Conservation (phyloP, 2,329 filamentous ascomycete genomes). For the Nemania abortiva region DNA sequence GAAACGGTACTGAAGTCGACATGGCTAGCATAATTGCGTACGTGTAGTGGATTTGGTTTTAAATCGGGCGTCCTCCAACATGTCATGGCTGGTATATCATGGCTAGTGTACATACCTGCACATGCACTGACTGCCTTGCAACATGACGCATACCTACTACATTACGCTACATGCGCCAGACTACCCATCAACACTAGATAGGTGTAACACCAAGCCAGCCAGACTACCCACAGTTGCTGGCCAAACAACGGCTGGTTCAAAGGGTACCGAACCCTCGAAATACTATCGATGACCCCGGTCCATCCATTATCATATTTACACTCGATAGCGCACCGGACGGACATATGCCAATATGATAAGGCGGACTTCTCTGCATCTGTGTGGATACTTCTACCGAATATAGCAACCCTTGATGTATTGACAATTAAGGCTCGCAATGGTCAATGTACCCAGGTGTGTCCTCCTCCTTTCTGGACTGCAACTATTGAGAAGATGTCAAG, state of each 20-base stretch:
- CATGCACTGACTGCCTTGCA: no score
- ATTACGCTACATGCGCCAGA: no score
- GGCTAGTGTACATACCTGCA: not conserved
- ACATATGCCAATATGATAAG: not conserved
- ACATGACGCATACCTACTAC: no score
- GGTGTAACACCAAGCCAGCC: not conserved
- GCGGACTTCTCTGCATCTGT: not conserved
- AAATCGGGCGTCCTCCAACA: not conserved
- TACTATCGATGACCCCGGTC: not conserved
- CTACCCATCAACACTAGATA: no score
- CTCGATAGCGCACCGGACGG: not conserved
- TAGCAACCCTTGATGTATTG: not conserved
- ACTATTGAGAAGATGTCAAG: not conserved
- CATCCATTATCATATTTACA: not conserved
- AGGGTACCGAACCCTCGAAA: not conserved
- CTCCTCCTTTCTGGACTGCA: not conserved
- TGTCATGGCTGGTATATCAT: not conserved
- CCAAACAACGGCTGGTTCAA: no score
- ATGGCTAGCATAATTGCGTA: not conserved
- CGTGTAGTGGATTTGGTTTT: not conserved
- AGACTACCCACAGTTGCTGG: not conserved
- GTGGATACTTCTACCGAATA: not conserved
- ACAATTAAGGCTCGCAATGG: not conserved
- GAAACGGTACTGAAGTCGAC: not conserved
- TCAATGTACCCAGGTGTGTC: not conserved